Conservation (phyloP, 2,329 filamentous ascomycete species). For the Fusarium poae region DNA sequence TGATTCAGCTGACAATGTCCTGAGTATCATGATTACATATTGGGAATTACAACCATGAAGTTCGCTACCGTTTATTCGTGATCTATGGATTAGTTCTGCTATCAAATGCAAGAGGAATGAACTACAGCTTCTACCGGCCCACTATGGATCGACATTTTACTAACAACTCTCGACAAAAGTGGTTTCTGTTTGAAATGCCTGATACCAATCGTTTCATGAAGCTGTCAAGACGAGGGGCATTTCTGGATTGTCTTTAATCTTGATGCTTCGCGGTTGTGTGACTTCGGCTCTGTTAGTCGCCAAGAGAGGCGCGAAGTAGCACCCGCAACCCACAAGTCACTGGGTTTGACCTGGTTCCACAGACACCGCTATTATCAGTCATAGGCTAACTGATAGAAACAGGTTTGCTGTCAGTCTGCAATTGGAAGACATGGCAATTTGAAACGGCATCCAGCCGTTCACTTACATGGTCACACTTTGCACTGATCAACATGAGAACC, state of each 20-base stretch:
- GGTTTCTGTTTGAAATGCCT: conserved; percentile 18
- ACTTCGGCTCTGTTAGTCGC: conserved; percentile 35
- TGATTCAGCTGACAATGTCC: conserved; percentile 36
- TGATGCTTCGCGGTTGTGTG: conserved; percentile 14
- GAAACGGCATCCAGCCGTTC: conserved; percentile 12
- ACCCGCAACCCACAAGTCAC: conserved; percentile 31
- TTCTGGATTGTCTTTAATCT: conserved; percentile 7
- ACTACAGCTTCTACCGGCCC: conserved; percentile 9
- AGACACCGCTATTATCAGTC: conserved; percentile 44
- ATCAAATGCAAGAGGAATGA: conserved; percentile 4
- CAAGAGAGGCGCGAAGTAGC: conserved; percentile 22
- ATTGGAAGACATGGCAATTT: conserved; percentile 21
- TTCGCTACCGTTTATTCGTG: conserved; percentile 36
- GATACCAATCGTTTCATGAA: conserved; percentile 24
- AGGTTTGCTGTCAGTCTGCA: conserved; percentile 32
- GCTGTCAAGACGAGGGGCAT: conserved; percentile 18
- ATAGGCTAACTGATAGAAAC: conserved; percentile 33
- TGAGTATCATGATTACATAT: conserved; percentile 22
- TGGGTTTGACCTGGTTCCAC: conserved; percentile 27
- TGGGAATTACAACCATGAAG: conserved; percentile 24
- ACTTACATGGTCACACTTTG: conserved; percentile 14
- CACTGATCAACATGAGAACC: conserved; percentile 23
- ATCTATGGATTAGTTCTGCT: conserved; percentile 5
- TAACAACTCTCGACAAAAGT: conserved; percentile 1
- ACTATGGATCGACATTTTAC: conserved; percentile 29